These are phyloP conservation scores for Micromonas commoda DNA, from an alignment of 139 green algal genomes.

Conservation along the genomic window DNA sequence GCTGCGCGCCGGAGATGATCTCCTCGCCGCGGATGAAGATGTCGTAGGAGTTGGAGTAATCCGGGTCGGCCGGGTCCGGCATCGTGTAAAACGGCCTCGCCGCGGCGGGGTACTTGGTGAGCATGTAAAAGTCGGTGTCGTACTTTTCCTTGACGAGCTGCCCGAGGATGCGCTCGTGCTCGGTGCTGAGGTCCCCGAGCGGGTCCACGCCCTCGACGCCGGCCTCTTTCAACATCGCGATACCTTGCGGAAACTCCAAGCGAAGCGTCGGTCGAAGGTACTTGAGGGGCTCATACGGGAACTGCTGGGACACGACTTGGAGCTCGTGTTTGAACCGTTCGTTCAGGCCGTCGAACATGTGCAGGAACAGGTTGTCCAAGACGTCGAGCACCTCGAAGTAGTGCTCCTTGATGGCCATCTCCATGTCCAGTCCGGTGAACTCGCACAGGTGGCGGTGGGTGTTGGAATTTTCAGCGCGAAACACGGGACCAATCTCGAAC, in stretches of 20 bases:
- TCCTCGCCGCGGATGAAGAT: slow-evolving; percentile 99
- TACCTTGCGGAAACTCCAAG: slow-evolving; percentile 85
- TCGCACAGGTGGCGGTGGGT: slow-evolving; percentile 98
- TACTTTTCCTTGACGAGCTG: slow-evolving; percentile 89
- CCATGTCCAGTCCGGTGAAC: slow-evolving; percentile 97
- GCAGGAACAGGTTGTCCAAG: slow-evolving; percentile 81
- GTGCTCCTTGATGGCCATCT: slow-evolving; percentile 95
- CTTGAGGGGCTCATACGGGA: slow-evolving; percentile 77
- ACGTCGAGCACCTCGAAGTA: slow-evolving; percentile 95
- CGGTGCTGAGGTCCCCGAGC: slow-evolving; percentile 86
- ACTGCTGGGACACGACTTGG: slow-evolving; percentile 72
- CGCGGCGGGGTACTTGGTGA: slow-evolving; percentile 52
- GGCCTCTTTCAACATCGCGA: slow-evolving; percentile 77
- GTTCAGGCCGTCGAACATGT: slow-evolving; percentile 85
- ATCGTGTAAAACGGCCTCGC: slow-evolving; percentile 98
- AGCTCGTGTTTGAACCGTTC: slow-evolving; percentile 49
- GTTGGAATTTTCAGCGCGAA: slow-evolving; percentile 89
- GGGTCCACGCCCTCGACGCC: slow-evolving; percentile 65
- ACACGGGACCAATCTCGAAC: slow-evolving; percentile 96
- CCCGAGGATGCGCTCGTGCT: slow-evolving; percentile 80
- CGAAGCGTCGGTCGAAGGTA: slow-evolving; percentile 60
- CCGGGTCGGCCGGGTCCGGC: slow-evolving; percentile 73
- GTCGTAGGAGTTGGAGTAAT: slow-evolving; percentile 94
- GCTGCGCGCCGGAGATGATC: slow-evolving; percentile 90
- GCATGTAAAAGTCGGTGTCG: slow-evolving; percentile 96